Percentiles rank a stretch among this genome's conserved stretches.
phyloP scores from a whole-genome alignment of 345 rosid species.

The Bretschneidera sinensis region DNA sequence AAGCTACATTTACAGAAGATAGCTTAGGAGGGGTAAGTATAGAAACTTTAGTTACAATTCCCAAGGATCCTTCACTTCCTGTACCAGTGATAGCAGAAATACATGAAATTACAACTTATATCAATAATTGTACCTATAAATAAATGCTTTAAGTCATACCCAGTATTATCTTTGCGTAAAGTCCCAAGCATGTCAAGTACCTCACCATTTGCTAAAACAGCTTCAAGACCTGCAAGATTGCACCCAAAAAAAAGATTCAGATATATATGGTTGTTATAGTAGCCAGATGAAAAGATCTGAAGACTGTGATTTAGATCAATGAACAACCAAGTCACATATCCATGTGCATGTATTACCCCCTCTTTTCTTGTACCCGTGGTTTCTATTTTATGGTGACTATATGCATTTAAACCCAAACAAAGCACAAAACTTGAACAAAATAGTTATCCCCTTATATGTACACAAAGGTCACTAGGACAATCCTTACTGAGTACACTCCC shows the following conservation, averaged over 20 bases:
- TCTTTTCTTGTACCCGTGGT: background rate
- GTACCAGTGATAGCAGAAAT: slow-evolving; percentile 17
- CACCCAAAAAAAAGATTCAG: background rate
- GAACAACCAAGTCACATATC: no score
- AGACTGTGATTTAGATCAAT: no score
- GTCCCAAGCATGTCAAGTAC: slow-evolving; percentile 95
- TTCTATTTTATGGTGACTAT: background rate
- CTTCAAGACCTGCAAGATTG: slow-evolving; percentile 65
- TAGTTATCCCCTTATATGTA: no score
- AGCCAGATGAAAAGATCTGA: no score
- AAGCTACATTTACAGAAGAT: slow-evolving; percentile 79
- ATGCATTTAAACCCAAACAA: background rate
- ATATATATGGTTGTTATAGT: no score
- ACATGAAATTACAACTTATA: background rate
- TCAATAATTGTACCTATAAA: slow-evolving; percentile 54
- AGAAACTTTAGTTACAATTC: slow-evolving; percentile 91
- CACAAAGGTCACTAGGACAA: background rate
- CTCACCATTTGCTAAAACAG: slow-evolving; percentile 82
- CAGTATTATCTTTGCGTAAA: slow-evolving; percentile 94
- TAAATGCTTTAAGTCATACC: slow-evolving; percentile 91
- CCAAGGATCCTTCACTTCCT: slow-evolving; percentile 98
- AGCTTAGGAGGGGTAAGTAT: slow-evolving; percentile 79
- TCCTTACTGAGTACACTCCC: slow-evolving; percentile 79
- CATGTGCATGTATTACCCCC: no score
- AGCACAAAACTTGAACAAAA: background rate